Base-by-base conservation (phyloP, 495 filamentous ascomycete genomes). In the Podospora anserina region DNA sequence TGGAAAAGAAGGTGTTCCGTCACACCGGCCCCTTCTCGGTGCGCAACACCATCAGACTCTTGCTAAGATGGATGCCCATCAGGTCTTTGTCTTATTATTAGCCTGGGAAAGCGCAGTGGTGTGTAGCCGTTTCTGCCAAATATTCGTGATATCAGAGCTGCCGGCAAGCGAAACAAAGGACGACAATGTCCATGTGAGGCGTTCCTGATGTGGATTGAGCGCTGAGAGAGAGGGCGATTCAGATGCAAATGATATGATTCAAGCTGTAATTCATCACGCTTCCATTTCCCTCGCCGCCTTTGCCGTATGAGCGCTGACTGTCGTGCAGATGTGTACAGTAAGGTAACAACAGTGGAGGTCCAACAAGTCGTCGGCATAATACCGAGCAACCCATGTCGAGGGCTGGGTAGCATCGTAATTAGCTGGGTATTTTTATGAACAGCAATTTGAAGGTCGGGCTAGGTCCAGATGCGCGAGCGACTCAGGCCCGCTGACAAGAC, bases 271-370 rank as follows among this genome's bases (percentile, higher is more conserved):
- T 59, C 56, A 49, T 59, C 56, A 23, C 26, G 19, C 26, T 59
- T 59, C 26, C 44, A 61, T 19, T 56, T 57, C 32, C n/a, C 60
- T 54, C 66, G 66, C 64, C 70, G 70, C 70, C 63, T 56, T 68
- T 66, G 69, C 69, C 69, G 63, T 68, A 58, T 68, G 61, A 65
- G 55, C 27, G 61, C 66, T 61, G 32, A 26, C 62, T 9, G 68
- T 54, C 65, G 30, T 64, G 65, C 65, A 57, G 65, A 65, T 53
- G 11, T 23, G 53, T 66, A 56, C 65, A 67, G 34, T 23, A 23
- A 23, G 23, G 23, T 23, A 23, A 23, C 23, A 23, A 23, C 1
- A 23, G 23, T 23, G 23, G 23, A 23, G 23, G 23, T 23, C 23
- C 23, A 23, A 23, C 23, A 64, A 65, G 58, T 23, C n/a, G 32